Conservation (phyloP, 768 basidiomycete genomes). For the Leccinum pellstonianum region DNA sequence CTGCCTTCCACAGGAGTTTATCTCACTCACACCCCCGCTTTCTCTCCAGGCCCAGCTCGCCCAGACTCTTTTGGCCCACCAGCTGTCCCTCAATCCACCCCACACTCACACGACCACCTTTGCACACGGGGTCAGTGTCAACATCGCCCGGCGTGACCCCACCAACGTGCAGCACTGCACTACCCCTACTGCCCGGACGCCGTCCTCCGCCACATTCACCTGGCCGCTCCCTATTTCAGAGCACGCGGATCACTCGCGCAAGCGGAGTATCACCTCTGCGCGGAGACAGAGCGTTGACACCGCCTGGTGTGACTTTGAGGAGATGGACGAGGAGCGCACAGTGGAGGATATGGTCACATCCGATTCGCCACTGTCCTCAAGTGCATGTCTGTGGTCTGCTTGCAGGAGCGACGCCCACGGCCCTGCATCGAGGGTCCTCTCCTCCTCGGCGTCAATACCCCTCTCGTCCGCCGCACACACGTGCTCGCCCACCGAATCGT, state of each 20-base stretch:
- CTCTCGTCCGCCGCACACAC: conserved; percentile 11
- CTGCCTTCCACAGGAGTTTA: conserved; percentile 12
- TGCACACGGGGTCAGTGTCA: conserved; percentile 22
- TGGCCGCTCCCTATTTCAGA: conserved; percentile 31
- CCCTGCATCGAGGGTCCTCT: conserved; percentile 21
- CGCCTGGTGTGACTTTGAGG: conserved; percentile 34
- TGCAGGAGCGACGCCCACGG: conserved; percentile 17
- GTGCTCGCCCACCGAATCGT: conserved; percentile 24
- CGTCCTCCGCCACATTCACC: conserved; percentile 28
- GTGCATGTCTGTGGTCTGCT: conserved; percentile 25
- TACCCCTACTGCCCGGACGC: conserved; percentile 39
- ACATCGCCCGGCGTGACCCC: conserved; percentile 31
- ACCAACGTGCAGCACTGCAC: conserved; percentile 40
- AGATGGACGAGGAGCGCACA: conserved; percentile 44
- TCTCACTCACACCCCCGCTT: conserved; percentile 10
- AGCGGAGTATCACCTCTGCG: conserved; percentile 28
- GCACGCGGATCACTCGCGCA: conserved; percentile 24
- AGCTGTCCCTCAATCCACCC: conserved; percentile 21
- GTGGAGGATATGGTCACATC: conserved; percentile 45
- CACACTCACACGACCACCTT: conserved; percentile 19
- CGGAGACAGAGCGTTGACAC: conserved; percentile 29
- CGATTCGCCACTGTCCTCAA: conserved; percentile 31
- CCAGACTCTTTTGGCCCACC: conserved; percentile 42
- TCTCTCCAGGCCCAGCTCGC: conserved; percentile 42
- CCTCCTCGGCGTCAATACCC: conserved; percentile 21